Percentiles rank a stretch among this genome's conserved stretches.
phyloP scores from a whole-genome alignment of 768 basidiomycete species.

The Amanita pallidorosea region DNA sequence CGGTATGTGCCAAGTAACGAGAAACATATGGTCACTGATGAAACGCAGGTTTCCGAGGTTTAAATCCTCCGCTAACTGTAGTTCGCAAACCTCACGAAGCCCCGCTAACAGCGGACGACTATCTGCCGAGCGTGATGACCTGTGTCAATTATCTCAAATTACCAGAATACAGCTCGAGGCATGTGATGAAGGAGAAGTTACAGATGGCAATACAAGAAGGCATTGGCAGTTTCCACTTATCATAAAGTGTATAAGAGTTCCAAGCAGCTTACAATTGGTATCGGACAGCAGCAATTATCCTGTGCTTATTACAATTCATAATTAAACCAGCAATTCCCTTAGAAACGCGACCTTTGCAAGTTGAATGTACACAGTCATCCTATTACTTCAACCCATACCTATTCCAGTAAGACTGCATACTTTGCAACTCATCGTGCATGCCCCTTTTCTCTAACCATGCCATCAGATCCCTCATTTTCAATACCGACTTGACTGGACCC shows the following conservation, averaged over 20 bases:
- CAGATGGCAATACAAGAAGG: slow-evolving; percentile 85
- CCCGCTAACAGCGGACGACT: slow-evolving; percentile 85
- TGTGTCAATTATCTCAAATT: slow-evolving; percentile 96
- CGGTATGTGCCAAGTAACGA: slow-evolving; percentile 37
- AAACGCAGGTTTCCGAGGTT: slow-evolving; percentile 75
- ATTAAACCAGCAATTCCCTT: too few relatives aligned
- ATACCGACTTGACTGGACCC: slow-evolving; percentile 65
- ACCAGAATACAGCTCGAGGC: slow-evolving; percentile 88
- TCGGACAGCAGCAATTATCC: background rate
- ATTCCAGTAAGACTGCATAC: slow-evolving; percentile 72
- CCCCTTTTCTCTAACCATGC: slow-evolving; percentile 68
- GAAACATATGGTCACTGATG: background rate
- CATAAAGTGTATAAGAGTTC: slow-evolving; percentile 31
- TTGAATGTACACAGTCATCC: background rate
- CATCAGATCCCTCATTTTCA: slow-evolving; percentile 82
- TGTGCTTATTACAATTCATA: slow-evolving; percentile 8
- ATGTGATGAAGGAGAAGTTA: slow-evolving; percentile 76
- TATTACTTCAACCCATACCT: slow-evolving; percentile 53
- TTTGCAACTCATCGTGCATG: slow-evolving; percentile 46
- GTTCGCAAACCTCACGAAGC: slow-evolving; percentile 95
- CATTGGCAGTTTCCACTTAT: slow-evolving; percentile 94
- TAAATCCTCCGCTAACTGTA: slow-evolving; percentile 90
- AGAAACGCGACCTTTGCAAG: too few relatives aligned
- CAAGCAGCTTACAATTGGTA: slow-evolving; percentile 4
- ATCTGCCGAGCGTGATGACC: slow-evolving; percentile 97